phyloP scores from a whole-genome alignment of 2,329 filamentous ascomycete species.

The Cladorrhinum sp. region DNA sequence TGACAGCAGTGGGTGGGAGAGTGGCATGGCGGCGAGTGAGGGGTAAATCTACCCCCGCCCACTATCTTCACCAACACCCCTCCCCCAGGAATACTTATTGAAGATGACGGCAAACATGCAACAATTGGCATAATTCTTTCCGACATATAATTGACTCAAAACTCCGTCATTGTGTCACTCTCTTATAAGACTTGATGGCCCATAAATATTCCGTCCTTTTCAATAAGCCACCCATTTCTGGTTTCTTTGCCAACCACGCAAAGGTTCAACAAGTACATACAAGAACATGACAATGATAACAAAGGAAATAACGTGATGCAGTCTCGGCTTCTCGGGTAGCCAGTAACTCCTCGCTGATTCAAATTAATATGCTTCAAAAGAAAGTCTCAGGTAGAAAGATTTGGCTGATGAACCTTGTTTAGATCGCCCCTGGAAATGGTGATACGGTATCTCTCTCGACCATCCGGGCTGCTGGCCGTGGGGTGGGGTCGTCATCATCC shows the following conservation, averaged over 20 bases:
- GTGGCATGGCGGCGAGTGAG: no score
- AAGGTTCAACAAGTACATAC: neutral
- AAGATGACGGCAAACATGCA: no score
- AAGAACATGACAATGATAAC: neutral
- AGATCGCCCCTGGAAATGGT: constrained; percentile 23
- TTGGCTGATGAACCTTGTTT: constrained; percentile 1
- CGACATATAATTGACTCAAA: no score
- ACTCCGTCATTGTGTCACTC: no score
- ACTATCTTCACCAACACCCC: no score
- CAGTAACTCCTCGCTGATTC: constrained; percentile 12
- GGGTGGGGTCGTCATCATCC: constrained; percentile 28
- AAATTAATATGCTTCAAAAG: constrained; percentile 3
- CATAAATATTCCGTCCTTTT: neutral
- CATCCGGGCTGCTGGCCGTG: constrained; percentile 22
- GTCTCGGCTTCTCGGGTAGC: constrained; percentile 6
- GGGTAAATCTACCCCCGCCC: no score
- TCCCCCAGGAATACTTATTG: no score
- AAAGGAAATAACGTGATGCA: constrained; percentile 12
- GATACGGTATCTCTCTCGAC: constrained; percentile 20
- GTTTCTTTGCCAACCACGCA: constrained; percentile 15
- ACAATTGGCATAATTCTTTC: no score
- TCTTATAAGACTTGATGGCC: no score
- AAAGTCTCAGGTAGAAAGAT: neutral
- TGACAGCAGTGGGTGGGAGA: no score
- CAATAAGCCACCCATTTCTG: neutral